Base-by-base conservation (phyloP, 1,139 yeast genomes). In the Schwanniomyces etchellsii region DNA sequence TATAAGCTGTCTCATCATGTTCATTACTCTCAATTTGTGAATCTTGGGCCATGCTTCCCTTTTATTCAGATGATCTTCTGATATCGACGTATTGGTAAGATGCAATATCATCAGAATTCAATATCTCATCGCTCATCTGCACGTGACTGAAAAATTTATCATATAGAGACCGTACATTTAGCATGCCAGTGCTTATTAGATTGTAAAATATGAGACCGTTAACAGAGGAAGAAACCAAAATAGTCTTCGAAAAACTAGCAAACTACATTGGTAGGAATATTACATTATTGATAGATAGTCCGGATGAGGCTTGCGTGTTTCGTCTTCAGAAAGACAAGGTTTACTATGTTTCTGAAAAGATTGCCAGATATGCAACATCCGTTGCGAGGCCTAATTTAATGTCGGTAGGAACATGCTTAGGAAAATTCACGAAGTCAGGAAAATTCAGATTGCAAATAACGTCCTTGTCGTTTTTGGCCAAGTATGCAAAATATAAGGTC, bases 381-480 rank as follows among this genome's bases (percentile, higher is more conserved):
- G 85, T 89, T 5, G 82, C 96, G 18, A 77, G 98, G 61, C 77
- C 77, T 28, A 84, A 85, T 49, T 70, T 91, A 44, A 88, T 91
- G 93, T 84, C 96, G 1, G 61, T 93, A 24, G 98, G 98, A 20
- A 75, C 81, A 3, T 91, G 98, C 59, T 70, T 91, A 38, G 98
- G 99, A 16, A 91, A 91, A 57, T 91, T 93, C 67, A 91, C 99
- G 32, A 91, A 93, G 70, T 84, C 96, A 5, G 96, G 97, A 20
- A 93, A 91, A 60, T 91, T 91, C 67, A 77, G 95, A 58, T 68
- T 91, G 42, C 99, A 91, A 56, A 81, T 93, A 39, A 91, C 98
- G n/a, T 71, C 96, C 4, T 72, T 91, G 42, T 79, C 84, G 33
- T 74, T 85, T 42, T 62, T 91, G 37, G 80, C 95, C 4, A 81